These are phyloP conservation scores for Imleria badia DNA, from an alignment of 768 basidiomycete genomes.

Conservation along the genomic window DNA sequence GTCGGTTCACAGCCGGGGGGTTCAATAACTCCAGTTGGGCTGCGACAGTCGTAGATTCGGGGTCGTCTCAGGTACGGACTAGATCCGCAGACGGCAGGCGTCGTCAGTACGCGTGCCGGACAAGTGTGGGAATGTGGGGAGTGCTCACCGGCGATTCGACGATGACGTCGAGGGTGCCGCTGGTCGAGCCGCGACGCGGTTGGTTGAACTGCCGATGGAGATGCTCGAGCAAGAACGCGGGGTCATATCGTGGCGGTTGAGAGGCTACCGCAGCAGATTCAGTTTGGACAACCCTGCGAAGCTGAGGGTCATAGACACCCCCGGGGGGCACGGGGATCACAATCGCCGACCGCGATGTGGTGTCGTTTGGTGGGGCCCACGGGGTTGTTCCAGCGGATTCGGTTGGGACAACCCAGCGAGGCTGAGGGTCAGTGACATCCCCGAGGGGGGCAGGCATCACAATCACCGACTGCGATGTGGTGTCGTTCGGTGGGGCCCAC, in stretches of 20 bases:
- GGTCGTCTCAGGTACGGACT: constrained; percentile 43
- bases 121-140: neutral
- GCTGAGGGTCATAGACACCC: constrained; percentile 16
- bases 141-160: constrained; percentile 47
- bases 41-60: constrained; percentile 28
- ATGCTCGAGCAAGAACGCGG: constrained; percentile 15
- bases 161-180: no score
- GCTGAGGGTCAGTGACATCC: no score
- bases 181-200: constrained; percentile 33
- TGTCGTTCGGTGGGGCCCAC: no score
- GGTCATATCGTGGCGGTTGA: constrained; percentile 4
- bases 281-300: constrained; percentile 11
- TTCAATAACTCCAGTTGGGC: constrained; percentile 43
- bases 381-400: no score
- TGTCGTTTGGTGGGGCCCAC: no score
- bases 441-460: no score
- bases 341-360: no score
- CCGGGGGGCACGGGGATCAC: constrained; percentile 26
- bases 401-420: no score
- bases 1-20: constrained; percentile 39
- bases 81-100: no score
- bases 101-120: neutral
- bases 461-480: no score
- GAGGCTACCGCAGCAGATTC: constrained; percentile 2
- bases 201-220: constrained; percentile 29